Evolutionary conservation across 2,329 filamentous ascomycete species (phyloP), one percentile per base, ranked within the genome.

Genomic region (Zarea fungicola): DNA sequence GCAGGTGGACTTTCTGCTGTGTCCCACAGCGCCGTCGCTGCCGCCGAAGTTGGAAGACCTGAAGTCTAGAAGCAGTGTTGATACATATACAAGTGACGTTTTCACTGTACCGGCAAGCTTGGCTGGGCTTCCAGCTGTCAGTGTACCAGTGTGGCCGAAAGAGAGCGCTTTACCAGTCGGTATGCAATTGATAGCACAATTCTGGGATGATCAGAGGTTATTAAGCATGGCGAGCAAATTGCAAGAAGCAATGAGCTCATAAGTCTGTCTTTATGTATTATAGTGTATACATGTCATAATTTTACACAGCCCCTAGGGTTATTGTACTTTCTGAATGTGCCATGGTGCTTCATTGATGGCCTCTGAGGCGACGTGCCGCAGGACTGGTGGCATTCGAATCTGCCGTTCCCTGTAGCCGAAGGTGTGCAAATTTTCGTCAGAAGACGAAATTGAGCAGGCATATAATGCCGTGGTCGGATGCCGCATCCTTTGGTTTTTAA

Each of bases 91-190:
- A 74, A 96, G 93, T 60, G 93, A 99, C 68, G 85, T 97, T 2
- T 92, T 97, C 59, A 97, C 93, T 0, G 92, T 99, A 2, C 93
- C 93, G 1, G 90, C 92, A 2, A 96, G 90, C 68, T 72, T 99
- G 55, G 93, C 92, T 1, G 93, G 93, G 0, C 71, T 99, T 48
- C 93, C 93, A 3, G 88, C 91, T 10, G 79, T 96, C 43, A 96
- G 87, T 56, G 75, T 99, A 10, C 92, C 93, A 0, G 51, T 63
- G 53, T 55, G 53, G 18, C 61, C 64, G 2, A 58, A 63, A n/a
- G 64, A 60, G 14, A 68, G 57, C 28, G 52, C 52, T 1, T 57
- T 65, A 37, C 65, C 65, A 2, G 63, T 65, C 13, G 87, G 88
- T 0, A 71, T 93, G 61, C 88, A 93, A 62, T 63, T 92, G 10